Evolutionary conservation across 768 basidiomycete species (phyloP).

Genomic region (Boletus reticuloceps): DNA sequence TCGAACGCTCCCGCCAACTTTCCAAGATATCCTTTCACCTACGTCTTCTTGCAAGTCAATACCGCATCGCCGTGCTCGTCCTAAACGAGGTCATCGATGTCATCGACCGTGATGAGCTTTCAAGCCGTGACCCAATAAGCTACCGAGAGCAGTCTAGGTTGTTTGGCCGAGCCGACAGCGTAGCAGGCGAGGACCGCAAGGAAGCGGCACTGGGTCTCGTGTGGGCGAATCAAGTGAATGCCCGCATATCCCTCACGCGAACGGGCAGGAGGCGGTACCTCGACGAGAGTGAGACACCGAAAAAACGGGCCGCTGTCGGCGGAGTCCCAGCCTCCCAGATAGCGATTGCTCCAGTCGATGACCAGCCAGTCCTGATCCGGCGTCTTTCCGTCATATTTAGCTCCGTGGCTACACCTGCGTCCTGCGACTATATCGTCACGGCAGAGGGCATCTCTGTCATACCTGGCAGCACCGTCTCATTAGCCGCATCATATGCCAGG

Average conservation of each 20-base stretch:
- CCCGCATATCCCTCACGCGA: constrained; percentile 76
- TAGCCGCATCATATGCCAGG: neutral
- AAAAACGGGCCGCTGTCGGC: constrained; percentile 23
- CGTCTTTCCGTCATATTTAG: constrained; percentile 79
- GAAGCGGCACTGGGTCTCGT: constrained; percentile 85
- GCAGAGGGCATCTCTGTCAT: constrained; percentile 49
- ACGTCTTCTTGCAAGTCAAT: constrained; percentile 62
- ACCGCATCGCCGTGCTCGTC: constrained; percentile 73
- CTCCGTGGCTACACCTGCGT: constrained; percentile 51
- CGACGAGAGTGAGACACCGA: constrained; percentile 32
- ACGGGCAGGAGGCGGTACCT: constrained; percentile 67
- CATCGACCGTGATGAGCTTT: constrained; percentile 40
- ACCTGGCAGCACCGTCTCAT: constrained; percentile 22
- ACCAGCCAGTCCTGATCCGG: constrained; percentile 56
- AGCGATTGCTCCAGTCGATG: constrained; percentile 27
- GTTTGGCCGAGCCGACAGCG: constrained; percentile 66
- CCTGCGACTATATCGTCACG: constrained; percentile 76
- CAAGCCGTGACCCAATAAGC: constrained; percentile 34
- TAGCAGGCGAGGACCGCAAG: constrained; percentile 59
- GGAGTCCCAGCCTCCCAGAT: neutral
- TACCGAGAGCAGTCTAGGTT: constrained; percentile 75
- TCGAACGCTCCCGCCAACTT: constrained; percentile 72
- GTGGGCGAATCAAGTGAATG: constrained; percentile 93
- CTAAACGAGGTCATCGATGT: constrained; percentile 88
- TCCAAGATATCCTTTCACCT: constrained; percentile 64